Percentiles rank a stretch among this genome's conserved stretches.
Evolutionary conservation across 1,139 yeast genomes (phyloP).

Genomic region (Yamadazyma friedrichii): DNA sequence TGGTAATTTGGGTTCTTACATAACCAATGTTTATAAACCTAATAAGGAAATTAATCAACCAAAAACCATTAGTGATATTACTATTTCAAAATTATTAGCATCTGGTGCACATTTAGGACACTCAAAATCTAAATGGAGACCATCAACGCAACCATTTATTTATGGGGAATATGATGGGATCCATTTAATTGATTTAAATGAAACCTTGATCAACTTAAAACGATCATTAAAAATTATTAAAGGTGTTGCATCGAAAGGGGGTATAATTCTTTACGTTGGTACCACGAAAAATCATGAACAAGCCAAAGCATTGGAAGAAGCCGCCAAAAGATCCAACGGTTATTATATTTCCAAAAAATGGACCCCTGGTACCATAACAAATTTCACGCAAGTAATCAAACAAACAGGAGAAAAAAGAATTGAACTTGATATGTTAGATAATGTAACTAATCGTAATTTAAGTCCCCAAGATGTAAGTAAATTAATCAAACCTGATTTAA

Average conservation of each 20-base stretch:
- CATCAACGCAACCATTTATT: slow-evolving; percentile 83
- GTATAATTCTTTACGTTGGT: slow-evolving; percentile 81
- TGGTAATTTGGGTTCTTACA: slow-evolving; percentile 62
- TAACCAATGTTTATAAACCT: slow-evolving; percentile 66
- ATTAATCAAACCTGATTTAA: slow-evolving; percentile 81
- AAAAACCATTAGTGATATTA: slow-evolving; percentile 50
- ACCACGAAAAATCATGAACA: slow-evolving; percentile 71
- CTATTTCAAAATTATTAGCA: slow-evolving; percentile 72
- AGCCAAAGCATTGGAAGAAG: slow-evolving; percentile 69
- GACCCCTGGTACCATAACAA: slow-evolving; percentile 95
- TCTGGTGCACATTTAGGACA: slow-evolving; percentile 97
- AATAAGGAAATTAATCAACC: slow-evolving; percentile 66
- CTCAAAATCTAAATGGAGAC: slow-evolving; percentile 73
- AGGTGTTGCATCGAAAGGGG: slow-evolving; percentile 82
- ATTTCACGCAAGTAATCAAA: slow-evolving; percentile 71
- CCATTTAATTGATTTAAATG: slow-evolving; percentile 84
- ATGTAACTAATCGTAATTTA: slow-evolving; percentile 57
- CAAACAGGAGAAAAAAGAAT: slow-evolving; percentile 60
- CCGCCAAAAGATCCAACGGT: slow-evolving; percentile 76
- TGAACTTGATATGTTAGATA: slow-evolving; percentile 39
- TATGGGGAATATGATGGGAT: slow-evolving; percentile 87
- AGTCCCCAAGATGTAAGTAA: slow-evolving; percentile 40
- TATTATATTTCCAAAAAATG: slow-evolving; percentile 83
- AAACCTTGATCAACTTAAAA: slow-evolving; percentile 71
- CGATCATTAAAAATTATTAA: slow-evolving; percentile 79